Evolutionary conservation across 768 basidiomycete species (phyloP).

Genomic region (Amanita molliuscula): DNA sequence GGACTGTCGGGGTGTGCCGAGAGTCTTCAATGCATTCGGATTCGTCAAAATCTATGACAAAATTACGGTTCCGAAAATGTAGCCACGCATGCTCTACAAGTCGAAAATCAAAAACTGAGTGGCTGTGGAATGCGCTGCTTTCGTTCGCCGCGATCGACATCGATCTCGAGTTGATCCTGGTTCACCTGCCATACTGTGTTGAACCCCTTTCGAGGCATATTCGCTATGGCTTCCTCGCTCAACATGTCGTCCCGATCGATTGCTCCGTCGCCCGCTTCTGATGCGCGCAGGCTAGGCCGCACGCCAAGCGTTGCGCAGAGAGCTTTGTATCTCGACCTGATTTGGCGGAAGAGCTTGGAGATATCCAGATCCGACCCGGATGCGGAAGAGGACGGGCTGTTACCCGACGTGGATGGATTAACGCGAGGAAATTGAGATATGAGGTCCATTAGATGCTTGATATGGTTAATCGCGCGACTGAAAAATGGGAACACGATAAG

Average conservation of each 20-base stretch:
- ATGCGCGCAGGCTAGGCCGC: conserved; percentile 27
- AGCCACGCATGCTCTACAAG: no score
- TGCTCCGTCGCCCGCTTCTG: background rate
- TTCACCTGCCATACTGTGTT: background rate
- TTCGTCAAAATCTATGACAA: no score
- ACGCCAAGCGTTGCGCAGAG: conserved; percentile 80
- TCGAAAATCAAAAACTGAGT: conserved; percentile 1
- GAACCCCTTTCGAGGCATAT: background rate
- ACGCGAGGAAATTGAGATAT: conserved; percentile 65
- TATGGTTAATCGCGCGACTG: conserved; percentile 55
- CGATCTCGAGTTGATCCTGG: background rate
- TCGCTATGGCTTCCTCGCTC: background rate
- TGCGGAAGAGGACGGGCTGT: conserved; percentile 9
- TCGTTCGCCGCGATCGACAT: background rate
- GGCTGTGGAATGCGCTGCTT: conserved; percentile 1
- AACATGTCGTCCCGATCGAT: background rate
- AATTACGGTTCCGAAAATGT: background rate
- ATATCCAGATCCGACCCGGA: conserved; percentile 47
- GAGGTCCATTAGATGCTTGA: conserved; percentile 58
- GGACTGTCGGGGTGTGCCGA: no score
- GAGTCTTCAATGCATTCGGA: no score
- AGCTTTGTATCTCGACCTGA: conserved; percentile 79
- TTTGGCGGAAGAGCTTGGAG: conserved; percentile 66
- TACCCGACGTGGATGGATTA: conserved; percentile 50
- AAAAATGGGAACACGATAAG: background rate